phyloP scores from a whole-genome alignment of 2,329 filamentous ascomycete species.

The Diaporthe eres region DNA sequence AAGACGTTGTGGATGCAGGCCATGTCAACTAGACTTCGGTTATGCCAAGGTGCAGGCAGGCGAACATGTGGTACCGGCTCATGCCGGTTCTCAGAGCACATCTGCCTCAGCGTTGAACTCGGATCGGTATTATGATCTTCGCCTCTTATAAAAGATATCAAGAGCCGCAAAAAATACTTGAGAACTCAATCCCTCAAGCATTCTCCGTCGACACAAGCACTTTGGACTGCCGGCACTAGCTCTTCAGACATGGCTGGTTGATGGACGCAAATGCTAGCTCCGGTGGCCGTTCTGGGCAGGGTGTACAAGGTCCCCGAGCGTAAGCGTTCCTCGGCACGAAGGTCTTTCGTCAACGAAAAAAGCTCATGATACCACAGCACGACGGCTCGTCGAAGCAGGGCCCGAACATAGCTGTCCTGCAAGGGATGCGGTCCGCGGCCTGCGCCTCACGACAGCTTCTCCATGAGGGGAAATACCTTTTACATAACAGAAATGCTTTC shows the following conservation, averaged over 20 bases:
- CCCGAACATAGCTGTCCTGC: not conserved
- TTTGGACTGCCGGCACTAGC: not conserved
- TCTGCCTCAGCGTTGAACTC: not conserved
- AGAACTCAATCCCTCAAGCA: no score
- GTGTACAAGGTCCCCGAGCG: not conserved
- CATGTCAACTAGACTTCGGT: not conserved
- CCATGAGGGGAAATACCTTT: not conserved
- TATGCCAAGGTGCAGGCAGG: slow-evolving; percentile 17
- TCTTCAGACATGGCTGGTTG: not conserved
- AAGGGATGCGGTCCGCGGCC: slow-evolving; percentile 15
- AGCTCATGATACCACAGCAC: slow-evolving; percentile 22
- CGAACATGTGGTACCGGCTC: slow-evolving; percentile 5
- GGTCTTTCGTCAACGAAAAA: slow-evolving; percentile 10
- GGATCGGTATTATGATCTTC: not conserved
- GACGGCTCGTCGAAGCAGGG: slow-evolving; percentile 20
- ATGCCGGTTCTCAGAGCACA: not conserved
- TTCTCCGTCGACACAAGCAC: not conserved
- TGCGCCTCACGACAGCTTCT: slow-evolving; percentile 5
- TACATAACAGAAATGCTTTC: slow-evolving; percentile 21
- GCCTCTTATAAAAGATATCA: not conserved
- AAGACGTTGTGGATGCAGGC: slow-evolving; percentile 5
- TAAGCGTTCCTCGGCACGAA: slow-evolving; percentile 17
- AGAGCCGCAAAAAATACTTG: not conserved
- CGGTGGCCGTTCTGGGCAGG: not conserved
- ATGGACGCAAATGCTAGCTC: slow-evolving; percentile 1